Conservation (phyloP, 495 filamentous ascomycete species). For the Parmelia sp. region DNA sequence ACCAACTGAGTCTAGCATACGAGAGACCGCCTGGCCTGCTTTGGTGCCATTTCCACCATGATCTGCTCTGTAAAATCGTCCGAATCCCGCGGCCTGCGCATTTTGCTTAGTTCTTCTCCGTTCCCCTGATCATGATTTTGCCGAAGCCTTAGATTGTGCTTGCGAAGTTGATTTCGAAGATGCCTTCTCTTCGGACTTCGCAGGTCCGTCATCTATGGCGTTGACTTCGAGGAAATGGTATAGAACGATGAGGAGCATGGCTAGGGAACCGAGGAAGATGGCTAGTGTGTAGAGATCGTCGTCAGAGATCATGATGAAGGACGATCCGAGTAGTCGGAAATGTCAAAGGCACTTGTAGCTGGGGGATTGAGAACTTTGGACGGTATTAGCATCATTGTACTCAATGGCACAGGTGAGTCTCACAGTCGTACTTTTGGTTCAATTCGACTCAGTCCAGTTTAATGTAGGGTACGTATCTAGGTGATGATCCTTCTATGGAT, state of each 20-base stretch:
- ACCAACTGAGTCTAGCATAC: background rate
- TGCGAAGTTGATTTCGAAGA: slow-evolving; percentile 8
- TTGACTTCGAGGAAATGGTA: slow-evolving; percentile 99
- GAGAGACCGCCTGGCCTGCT: background rate
- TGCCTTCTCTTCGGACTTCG: slow-evolving; percentile 4
- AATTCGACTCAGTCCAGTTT: background rate
- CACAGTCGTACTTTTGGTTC: background rate
- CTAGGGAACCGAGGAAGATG: slow-evolving; percentile 82
- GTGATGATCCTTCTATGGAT: background rate
- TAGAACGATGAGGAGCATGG: slow-evolving; percentile 89
- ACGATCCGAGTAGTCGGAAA: background rate
- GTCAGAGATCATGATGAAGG: slow-evolving; percentile 69
- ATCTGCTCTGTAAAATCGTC: background rate
- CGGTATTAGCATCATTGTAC: background rate
- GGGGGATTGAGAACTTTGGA: background rate
- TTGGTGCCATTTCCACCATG: background rate
- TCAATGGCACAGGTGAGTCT: background rate
- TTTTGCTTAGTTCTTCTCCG: background rate
- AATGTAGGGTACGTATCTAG: background rate
- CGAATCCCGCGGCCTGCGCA: background rate
- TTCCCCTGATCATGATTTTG: slow-evolving; percentile 9
- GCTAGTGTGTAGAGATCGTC: slow-evolving; percentile 70
- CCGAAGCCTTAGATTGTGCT: slow-evolving; percentile 6
- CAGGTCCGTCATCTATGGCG: slow-evolving; percentile 49
- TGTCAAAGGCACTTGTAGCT: background rate